phyloP scores from a whole-genome alignment of 1,284 basidiomycete species.

The Puccinia horiana region DNA sequence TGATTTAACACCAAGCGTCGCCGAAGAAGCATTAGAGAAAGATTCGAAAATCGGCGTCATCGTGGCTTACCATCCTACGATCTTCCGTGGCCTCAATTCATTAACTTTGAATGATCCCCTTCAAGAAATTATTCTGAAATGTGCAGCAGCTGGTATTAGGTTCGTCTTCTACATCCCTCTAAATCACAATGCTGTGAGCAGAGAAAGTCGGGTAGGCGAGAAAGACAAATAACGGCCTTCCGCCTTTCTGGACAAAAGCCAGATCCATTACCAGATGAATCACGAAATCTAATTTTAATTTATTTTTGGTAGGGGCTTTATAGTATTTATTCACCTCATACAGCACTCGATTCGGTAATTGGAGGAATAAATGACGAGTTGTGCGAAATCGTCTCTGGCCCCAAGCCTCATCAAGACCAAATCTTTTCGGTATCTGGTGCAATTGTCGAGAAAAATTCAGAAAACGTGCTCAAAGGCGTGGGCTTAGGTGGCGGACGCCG shows the following conservation, averaged over 20 bases:
- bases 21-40: constrained; percentile 28
- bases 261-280: not conserved
- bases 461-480: constrained; percentile 16
- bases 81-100: constrained; percentile 29
- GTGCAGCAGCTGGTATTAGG: constrained; percentile 40
- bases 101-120: constrained; percentile 28
- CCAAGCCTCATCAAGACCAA: not conserved
- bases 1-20: constrained; percentile 37
- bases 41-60: constrained; percentile 31
- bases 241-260: not conserved
- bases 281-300: not conserved
- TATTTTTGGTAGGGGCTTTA: constrained; percentile 22
- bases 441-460: constrained; percentile 5
- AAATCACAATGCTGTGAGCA: not conserved
- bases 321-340: constrained; percentile 47
- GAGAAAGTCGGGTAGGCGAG: not conserved
- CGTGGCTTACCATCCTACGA: constrained; percentile 41
- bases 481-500: constrained; percentile 32
- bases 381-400: constrained; percentile 16
- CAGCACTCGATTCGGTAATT: constrained; percentile 39
- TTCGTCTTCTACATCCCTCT: not conserved
- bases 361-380: constrained; percentile 44
- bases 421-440: constrained; percentile 12
- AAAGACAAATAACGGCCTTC: not conserved
- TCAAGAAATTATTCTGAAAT: constrained; percentile 40